Conservation (phyloP, 805 yeast genomes). For the Monosporozyma siamensis region DNA sequence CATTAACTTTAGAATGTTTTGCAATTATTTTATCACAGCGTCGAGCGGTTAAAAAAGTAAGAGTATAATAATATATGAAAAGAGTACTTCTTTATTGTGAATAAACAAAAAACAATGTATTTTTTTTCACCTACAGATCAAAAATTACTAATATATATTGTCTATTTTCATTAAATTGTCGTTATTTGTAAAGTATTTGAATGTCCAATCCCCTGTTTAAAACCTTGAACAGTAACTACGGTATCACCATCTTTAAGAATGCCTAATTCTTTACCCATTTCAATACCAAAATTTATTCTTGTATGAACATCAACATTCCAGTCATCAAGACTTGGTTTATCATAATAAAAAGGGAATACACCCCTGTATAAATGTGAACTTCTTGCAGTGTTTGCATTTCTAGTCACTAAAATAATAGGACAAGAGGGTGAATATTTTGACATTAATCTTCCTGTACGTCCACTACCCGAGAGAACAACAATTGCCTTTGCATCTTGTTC, state of each 20-base stretch:
- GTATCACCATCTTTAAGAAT: constrained; percentile 80
- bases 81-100: too few relatives aligned
- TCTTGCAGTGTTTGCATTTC: constrained; percentile 89
- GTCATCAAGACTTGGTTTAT: constrained; percentile 47
- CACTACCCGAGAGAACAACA: constrained; percentile 89
- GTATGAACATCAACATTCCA: constrained; percentile 96
- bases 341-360: constrained; percentile 91
- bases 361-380: constrained; percentile 95
- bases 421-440: constrained; percentile 96
- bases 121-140: too few relatives aligned
- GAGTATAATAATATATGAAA: too few relatives aligned
- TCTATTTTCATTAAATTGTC: not conserved
- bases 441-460: constrained; percentile 88
- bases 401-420: constrained; percentile 95
- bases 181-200: constrained; percentile 85
- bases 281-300: constrained; percentile 87
- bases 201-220: constrained; percentile 97
- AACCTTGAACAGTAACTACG: constrained; percentile 93
- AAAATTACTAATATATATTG: not conserved
- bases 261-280: constrained; percentile 79
- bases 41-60: too few relatives aligned
- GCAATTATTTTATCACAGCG: too few relatives aligned
- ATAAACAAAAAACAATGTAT: too few relatives aligned
- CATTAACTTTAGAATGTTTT: too few relatives aligned
- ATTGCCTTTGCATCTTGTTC: constrained; percentile 97